Evolutionary conservation across 805 yeast species (phyloP).

Genomic region (Schizosaccharomyces octosporus): DNA sequence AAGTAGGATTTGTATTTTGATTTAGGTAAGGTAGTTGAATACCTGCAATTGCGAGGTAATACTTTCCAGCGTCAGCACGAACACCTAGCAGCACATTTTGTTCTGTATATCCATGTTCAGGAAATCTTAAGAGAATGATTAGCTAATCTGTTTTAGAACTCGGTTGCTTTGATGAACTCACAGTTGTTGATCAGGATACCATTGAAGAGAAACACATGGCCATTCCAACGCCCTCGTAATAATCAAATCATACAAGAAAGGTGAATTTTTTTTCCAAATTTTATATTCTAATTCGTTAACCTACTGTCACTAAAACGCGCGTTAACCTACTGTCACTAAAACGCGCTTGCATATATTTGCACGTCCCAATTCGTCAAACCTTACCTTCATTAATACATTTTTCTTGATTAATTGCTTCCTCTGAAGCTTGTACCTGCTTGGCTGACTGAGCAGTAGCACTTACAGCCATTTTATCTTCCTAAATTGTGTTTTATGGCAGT

Average conservation of each 20-base stretch:
- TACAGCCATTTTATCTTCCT: neutral
- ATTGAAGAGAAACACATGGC: slow-evolving; percentile 38
- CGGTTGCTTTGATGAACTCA: neutral
- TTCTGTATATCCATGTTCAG: neutral
- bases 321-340: neutral
- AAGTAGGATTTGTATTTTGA: neutral
- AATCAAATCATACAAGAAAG: slow-evolving; percentile 28
- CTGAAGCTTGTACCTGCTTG: neutral
- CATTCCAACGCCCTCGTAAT: slow-evolving; percentile 29
- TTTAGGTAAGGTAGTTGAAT: neutral
- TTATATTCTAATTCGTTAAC: slow-evolving; percentile 18
- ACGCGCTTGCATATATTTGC: neutral
- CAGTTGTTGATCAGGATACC: slow-evolving; percentile 31
- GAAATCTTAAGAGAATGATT: neutral
- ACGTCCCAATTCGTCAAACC: neutral
- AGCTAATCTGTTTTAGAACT: neutral
- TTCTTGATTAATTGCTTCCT: neutral
- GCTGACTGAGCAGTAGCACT: neutral
- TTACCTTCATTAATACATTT: slow-evolving; percentile 2
- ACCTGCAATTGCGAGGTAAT: neutral
- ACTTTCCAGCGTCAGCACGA: neutral
- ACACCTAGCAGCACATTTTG: neutral
- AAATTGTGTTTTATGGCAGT: neutral
- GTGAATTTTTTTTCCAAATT: slow-evolving; percentile 39
- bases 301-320: too few relatives aligned